Evolutionary conservation across 768 basidiomycete species (phyloP), one percentile per base, ranked within the genome.

Genomic region (Boletus reticuloceps): DNA sequence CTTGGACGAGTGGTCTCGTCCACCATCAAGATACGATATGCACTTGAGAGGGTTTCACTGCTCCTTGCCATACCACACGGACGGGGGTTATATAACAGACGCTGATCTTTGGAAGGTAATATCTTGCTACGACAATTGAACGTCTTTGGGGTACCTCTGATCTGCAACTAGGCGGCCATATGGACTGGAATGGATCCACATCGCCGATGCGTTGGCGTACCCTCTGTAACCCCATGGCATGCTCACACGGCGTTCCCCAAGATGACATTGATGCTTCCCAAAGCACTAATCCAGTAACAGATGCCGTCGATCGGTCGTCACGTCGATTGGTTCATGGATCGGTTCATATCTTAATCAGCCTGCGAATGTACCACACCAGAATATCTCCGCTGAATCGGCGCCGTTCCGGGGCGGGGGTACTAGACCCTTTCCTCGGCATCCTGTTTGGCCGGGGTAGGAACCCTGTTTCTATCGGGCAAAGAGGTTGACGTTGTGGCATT

Each of bases 251-350:
- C 12, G 25, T 27, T 43, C 44, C 54, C 19, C 42, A 19, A 32
- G 36, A 32, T 39, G 52, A 41, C 34, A 27, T 16, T n/a, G 32
- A 31, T 19, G 13, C 38, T 27, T 41, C 31, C 50, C 19, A 47
- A 39, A 47, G 22, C 31, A 32, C 32, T 32, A 12, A 32, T 32
- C 37, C 51, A 20, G 20, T 20, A 20, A 20, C 20, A 20, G 36
- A 38, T 29, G 43, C 27, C 25, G n/a, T 38, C 32, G 17, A 47
- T 47, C 22, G 19, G 39, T 19, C 3, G 32, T 46, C 22, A 19
- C n/a, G 31, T 36, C 6, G 45, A 14, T 12, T 38, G 31, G 46
- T 53, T 39, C 53, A 41, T 27, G 53, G 53, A 53, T 53, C 53
- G 37, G 45, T 40, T 32, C 29, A 31, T 17, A 32, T 53, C 45